Conservation (phyloP, 192 early-diverging fungal species). For the Kickxella alabastrina region DNA sequence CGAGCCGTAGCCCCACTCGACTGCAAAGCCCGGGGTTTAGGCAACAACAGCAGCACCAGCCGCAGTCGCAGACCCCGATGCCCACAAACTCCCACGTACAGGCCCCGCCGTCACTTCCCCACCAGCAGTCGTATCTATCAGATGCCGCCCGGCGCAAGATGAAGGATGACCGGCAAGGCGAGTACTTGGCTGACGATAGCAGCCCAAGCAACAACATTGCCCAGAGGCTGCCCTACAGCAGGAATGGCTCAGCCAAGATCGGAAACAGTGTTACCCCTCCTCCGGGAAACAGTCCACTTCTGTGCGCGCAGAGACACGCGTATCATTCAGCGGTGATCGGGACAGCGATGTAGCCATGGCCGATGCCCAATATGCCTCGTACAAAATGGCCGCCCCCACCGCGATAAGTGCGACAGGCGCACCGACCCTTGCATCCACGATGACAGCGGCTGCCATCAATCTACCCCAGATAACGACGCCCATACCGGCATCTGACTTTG, state of each 20-base stretch:
- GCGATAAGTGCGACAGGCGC: conserved; percentile 2
- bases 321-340: conserved; percentile 12
- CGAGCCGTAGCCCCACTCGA: conserved; percentile 31
- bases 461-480: conserved; percentile 31
- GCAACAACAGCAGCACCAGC: conserved; percentile 18
- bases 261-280: too few species aligned
- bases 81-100: background rate
- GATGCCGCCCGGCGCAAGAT: background rate
- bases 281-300: background rate
- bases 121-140: background rate
- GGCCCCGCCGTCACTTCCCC: conserved; percentile 1
- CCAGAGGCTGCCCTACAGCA: conserved; percentile 4
- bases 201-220: background rate
- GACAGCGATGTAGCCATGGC: conserved; percentile 39
- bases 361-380: conserved; percentile 8
- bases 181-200: background rate
- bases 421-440: background rate
- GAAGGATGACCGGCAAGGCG: conserved; percentile 8
- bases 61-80: background rate
- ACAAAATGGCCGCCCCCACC: conserved; percentile 2
- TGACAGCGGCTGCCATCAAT: conserved; percentile 17
- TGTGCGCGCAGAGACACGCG: conserved; percentile 1
- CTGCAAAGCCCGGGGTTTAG: conserved; percentile 14
- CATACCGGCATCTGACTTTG: conserved; percentile 7
- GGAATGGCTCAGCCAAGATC: conserved; percentile 11